phyloP scores from a whole-genome alignment of 805 yeast species.

The Isabelozyma gotoi region DNA sequence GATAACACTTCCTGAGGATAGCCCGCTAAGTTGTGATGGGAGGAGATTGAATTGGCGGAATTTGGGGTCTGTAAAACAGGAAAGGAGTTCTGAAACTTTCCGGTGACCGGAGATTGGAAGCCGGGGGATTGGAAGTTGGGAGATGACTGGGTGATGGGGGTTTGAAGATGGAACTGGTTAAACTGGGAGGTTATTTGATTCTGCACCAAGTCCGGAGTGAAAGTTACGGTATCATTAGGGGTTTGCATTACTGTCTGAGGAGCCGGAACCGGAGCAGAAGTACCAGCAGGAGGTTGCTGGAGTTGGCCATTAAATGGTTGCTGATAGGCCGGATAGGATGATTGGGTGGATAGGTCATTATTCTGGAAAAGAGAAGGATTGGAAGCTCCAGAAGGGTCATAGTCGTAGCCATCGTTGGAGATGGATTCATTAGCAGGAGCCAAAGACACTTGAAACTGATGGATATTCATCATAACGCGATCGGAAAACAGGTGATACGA shows the following conservation, averaged over 20 bases:
- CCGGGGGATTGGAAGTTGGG: slow-evolving; percentile 2
- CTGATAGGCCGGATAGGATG: not conserved
- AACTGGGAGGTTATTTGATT: slow-evolving; percentile 5
- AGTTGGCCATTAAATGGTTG: not conserved
- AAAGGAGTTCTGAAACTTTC: not conserved
- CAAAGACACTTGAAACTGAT: not conserved
- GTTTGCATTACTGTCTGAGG: not conserved
- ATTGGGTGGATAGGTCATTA: not conserved
- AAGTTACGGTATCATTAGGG: not conserved
- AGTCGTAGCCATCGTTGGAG: not conserved
- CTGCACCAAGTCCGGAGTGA: slow-evolving; percentile 1
- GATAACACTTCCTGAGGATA: not conserved
- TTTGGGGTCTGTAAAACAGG: not conserved
- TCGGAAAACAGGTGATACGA: not conserved
- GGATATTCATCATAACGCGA: not conserved
- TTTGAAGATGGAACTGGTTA: slow-evolving; percentile 7
- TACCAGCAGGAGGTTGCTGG: not conserved
- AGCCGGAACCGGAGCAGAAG: not conserved
- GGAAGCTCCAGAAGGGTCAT: not conserved
- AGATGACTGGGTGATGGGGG: slow-evolving; percentile 3
- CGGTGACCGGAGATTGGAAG: slow-evolving; percentile 1
- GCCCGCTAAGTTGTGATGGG: not conserved
- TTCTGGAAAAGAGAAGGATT: not conserved
- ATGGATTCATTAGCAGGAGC: not conserved
- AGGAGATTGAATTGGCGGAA: not conserved